These are phyloP conservation scores for Fusarium albosuccineum DNA, from an alignment of 2,329 filamentous ascomycete genomes.

Conservation along the genomic window DNA sequence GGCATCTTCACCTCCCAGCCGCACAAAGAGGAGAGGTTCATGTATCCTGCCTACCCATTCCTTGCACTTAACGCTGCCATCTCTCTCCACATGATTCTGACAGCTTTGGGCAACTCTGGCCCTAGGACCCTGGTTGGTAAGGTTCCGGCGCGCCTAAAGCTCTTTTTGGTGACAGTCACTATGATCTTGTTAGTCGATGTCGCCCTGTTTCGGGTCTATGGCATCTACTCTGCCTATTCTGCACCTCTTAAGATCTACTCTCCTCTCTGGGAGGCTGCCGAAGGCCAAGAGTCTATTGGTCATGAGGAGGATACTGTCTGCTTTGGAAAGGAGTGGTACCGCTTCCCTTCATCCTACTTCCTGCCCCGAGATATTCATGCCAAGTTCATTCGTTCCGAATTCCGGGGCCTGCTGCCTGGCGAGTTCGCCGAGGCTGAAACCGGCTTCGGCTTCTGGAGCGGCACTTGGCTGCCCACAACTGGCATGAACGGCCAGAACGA, in stretches of 20 bases:
- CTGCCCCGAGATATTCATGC: constrained; percentile 85
- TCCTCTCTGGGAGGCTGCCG: constrained; percentile 70
- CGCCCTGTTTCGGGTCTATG: constrained; percentile 78
- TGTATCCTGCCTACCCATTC: constrained; percentile 96
- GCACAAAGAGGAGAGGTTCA: constrained; percentile 98
- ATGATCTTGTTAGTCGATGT: constrained; percentile 74
- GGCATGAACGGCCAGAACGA: constrained; percentile 95
- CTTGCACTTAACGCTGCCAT: constrained; percentile 90
- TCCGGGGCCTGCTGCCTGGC: constrained; percentile 88
- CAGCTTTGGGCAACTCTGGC: constrained; percentile 78
- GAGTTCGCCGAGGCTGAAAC: constrained; percentile 83
- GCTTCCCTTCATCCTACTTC: constrained; percentile 94
- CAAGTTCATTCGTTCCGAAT: constrained; percentile 93
- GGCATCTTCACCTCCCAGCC: constrained; percentile 91
- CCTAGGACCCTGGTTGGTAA: constrained; percentile 76
- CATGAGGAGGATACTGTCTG: constrained; percentile 79
- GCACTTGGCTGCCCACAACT: constrained; percentile 83
- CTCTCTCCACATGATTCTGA: constrained; percentile 82
- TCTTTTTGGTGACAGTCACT: constrained; percentile 70
- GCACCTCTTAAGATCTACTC: constrained; percentile 81
- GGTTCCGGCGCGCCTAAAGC: constrained; percentile 81
- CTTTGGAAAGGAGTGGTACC: constrained; percentile 97
- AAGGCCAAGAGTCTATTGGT: constrained; percentile 64
- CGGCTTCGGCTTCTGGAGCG: constrained; percentile 80
- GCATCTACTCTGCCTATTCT: constrained; percentile 83